Conservation (phyloP, 2,329 filamentous ascomycete genomes). For the Neophaeococcomyces mojaviensis region DNA sequence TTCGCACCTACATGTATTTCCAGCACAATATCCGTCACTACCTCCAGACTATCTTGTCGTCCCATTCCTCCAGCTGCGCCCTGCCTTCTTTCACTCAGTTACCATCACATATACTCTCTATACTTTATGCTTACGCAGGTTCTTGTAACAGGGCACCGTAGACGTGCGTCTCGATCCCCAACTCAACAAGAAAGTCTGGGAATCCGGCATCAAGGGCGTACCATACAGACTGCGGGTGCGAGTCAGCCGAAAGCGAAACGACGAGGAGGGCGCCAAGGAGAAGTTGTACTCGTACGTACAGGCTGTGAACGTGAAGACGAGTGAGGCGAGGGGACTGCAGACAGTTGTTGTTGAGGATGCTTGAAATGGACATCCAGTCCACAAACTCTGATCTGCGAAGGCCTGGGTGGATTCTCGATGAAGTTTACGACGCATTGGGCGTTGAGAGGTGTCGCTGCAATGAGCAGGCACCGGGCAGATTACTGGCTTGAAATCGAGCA, state of each 20-base stretch:
- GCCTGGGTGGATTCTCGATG: no score
- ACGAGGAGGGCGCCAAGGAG: conserved; percentile 99
- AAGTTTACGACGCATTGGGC: no score
- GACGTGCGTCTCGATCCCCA: conserved; percentile 98
- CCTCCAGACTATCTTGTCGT: not conserved
- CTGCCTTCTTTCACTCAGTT: no score
- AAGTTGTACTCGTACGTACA: conserved; percentile 99
- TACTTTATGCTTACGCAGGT: not conserved
- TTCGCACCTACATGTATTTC: conserved; percentile 4
- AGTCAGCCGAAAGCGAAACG: conserved; percentile 99
- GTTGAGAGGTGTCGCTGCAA: no score
- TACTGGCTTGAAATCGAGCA: no score
- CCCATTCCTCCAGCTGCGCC: no score
- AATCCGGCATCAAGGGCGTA: conserved; percentile 97
- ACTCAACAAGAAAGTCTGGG: conserved; percentile 99
- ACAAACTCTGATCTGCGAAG: no score
- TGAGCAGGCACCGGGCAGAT: no score
- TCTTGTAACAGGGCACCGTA: conserved; percentile 65
- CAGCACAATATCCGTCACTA: not conserved
- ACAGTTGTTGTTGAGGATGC: conserved; percentile 75
- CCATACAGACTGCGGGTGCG: conserved; percentile 94
- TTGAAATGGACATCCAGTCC: no score
- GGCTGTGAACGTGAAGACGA: conserved; percentile 90
- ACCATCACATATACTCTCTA: no score
- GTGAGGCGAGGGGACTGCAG: conserved; percentile 87